These are phyloP conservation scores for Prinsepia uniflora DNA, from an alignment of 306 rosid genomes.

Conservation along the genomic window DNA sequence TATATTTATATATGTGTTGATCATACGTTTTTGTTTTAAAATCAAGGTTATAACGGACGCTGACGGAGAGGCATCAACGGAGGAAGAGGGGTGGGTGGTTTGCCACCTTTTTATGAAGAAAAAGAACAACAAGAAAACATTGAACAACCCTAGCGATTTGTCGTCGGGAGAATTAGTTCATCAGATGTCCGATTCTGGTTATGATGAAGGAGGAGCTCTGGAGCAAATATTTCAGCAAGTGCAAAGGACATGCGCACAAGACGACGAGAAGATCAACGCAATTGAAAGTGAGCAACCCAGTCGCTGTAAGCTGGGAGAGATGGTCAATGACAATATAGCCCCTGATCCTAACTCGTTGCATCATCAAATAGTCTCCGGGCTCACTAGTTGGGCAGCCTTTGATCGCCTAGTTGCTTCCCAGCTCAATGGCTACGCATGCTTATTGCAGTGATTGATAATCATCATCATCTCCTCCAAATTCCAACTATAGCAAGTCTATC, in stretches of 20 bases:
- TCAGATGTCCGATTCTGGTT: no score
- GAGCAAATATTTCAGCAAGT: no score
- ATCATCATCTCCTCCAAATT: background rate
- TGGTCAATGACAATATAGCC: background rate
- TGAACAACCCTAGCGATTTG: background rate
- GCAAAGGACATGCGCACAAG: no score
- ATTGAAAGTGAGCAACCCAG: no score
- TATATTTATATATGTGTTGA: background rate
- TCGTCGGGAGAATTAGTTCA: background rate
- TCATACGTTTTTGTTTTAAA: no score
- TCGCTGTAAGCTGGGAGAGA: no score
- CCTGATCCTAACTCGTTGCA: background rate
- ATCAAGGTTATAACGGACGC: background rate
- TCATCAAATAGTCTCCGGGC: background rate
- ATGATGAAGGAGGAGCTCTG: no score
- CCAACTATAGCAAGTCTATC: no score
- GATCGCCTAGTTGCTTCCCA: background rate
- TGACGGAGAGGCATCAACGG: background rate
- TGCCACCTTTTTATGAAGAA: background rate
- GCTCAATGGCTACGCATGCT: background rate
- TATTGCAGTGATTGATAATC: no score
- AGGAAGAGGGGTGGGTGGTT: constrained; percentile 4
- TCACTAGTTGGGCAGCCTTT: background rate
- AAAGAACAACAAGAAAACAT: background rate
- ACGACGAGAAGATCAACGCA: no score